Evolutionary conservation across 2,329 filamentous ascomycete genomes (phyloP), one percentile per base, ranked within the genome.

Genomic region (Paraphoma sp.): DNA sequence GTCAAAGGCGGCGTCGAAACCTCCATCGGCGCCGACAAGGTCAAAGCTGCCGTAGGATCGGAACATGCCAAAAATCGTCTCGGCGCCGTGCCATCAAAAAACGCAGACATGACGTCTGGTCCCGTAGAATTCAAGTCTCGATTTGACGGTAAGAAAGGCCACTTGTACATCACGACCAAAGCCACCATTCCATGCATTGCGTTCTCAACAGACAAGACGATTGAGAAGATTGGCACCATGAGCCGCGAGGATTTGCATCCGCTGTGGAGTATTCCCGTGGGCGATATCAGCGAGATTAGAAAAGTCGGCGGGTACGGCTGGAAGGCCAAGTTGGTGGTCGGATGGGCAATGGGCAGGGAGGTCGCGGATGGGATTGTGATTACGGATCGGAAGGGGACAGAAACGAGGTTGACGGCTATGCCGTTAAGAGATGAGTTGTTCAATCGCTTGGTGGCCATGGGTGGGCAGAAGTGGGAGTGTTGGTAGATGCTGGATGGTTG

Each of bases 291-390:
- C 48, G 90, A 93, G 73, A 70, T 96, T 51, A 89, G 87, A 73
- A 96, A 96, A 77, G 80, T 93, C 1, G 91, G 92, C 4, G 92
- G 92, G 0, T 81, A 93, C 36, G 91, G 91, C 0, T 96, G 91
- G 91, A 96, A 95, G 77, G 87, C 87, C 1, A 94, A 92, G 79
- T 78, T 95, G 48, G 83, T 95, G 1, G 89, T 95, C 0, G 91
- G 91, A 0, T 92, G 92, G 90, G 88, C 89, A 0, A 83, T 92
- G 67, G 85, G 87, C 0, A 83, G 87, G 46, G 87, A 93, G 73
- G 86, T 95, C 30, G 86, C 89, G 0, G 92, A 95, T 78, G 91
- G 90, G 0, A 65, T 96, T 62, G 82, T 91, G 62, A 85, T 94
- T 61, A 79, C 80, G 28, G 86, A 87, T n/a, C 80, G 80, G 51